A percentile compares a stretch with the other conserved stretches of the same genome.
Evolutionary conservation across 441 rosid species (phyloP).

Genomic region (Populus hybrid): DNA sequence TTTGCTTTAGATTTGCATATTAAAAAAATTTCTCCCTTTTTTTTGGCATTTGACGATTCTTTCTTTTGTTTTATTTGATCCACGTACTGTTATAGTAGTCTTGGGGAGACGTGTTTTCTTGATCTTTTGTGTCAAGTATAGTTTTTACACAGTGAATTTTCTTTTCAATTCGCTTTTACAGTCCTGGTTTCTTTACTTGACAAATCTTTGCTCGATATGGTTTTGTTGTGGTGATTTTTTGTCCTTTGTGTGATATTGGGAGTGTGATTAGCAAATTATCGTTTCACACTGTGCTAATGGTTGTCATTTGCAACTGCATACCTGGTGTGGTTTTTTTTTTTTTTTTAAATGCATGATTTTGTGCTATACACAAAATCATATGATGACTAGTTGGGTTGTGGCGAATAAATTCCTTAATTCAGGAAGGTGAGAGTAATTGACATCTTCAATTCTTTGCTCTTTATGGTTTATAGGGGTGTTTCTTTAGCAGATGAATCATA

Average conservation of each 20-base stretch:
- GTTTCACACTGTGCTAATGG: not conserved
- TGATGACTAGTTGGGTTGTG: not conserved
- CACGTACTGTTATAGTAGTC: not conserved
- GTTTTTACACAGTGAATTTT: not conserved
- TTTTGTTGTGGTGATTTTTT: not conserved
- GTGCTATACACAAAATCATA: not conserved
- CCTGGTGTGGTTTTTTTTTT: not conserved
- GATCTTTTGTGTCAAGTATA: not conserved
- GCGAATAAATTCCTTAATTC: not conserved
- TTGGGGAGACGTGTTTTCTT: not conserved
- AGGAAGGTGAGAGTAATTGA: not conserved
- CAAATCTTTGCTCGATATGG: not conserved
- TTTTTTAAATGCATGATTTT: not conserved
- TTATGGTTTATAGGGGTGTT: not conserved
- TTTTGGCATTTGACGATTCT: not conserved
- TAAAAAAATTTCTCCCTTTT: not conserved
- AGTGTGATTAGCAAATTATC: not conserved
- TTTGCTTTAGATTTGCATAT: slow-evolving; percentile 15
- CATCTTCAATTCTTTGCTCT: not conserved
- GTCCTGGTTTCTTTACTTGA: not conserved
- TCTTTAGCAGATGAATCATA: not conserved
- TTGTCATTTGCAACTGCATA: not conserved
- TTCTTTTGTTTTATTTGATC: not conserved
- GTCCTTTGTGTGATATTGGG: not conserved
- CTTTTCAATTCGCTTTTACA: not conserved